Percentiles rank a stretch among this genome's conserved stretches.
Evolutionary conservation across 495 filamentous ascomycete genomes (phyloP).

Genomic region (Xylaria intraflava): DNA sequence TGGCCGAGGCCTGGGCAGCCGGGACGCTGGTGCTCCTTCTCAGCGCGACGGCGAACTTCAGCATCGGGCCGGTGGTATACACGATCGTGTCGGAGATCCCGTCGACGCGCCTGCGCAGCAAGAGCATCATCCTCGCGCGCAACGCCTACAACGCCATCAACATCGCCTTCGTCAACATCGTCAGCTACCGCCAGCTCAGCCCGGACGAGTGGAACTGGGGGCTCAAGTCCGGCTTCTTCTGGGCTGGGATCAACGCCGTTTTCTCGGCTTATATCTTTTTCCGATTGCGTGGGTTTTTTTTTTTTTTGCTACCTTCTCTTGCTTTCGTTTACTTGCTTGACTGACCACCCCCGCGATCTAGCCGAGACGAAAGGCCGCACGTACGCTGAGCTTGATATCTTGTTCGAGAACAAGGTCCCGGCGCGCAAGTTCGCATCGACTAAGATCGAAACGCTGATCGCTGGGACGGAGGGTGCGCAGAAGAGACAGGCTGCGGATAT

Average conservation of each 20-base stretch:
- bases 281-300: conserved; percentile 29
- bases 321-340: background rate
- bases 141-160: conserved; percentile 48
- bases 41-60: conserved; percentile 36
- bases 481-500: conserved; percentile 22
- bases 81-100: conserved; percentile 55
- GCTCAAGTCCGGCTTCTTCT: conserved; percentile 48
- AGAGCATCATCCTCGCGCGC: conserved; percentile 52
- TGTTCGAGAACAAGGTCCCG: conserved; percentile 46
- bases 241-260: conserved; percentile 44
- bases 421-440: conserved; percentile 42
- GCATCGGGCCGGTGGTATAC: conserved; percentile 55
- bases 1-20: conserved; percentile 36
- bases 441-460: conserved; percentile 24
- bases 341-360: background rate
- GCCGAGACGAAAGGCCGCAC: conserved; percentile 45
- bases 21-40: conserved; percentile 46
- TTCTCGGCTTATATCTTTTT: conserved; percentile 38
- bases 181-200: conserved; percentile 44
- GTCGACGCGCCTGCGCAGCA: conserved; percentile 46
- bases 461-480: conserved; percentile 24
- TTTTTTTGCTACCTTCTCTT: conserved; percentile 10
- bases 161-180: conserved; percentile 36
- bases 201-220: conserved; percentile 49
- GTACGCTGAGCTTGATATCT: conserved; percentile 51